Conservation (phyloP, 306 rosid genomes). For the Quercus wislizeni region DNA sequence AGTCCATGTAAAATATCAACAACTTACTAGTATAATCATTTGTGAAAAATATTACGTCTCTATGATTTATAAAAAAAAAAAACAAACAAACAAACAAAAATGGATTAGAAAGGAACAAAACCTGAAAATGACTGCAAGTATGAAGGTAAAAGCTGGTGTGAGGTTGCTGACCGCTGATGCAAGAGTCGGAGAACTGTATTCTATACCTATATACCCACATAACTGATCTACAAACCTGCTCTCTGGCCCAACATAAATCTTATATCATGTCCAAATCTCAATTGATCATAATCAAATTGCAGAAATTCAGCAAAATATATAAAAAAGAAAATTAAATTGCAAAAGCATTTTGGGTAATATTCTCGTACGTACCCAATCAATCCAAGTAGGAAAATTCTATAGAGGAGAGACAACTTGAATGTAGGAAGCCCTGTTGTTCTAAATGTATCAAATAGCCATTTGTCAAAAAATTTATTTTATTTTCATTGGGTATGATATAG, state of each 20-base stretch:
- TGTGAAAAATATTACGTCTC: too few relatives aligned
- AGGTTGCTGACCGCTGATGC: conserved; percentile 44
- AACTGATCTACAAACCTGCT: conserved; percentile 25
- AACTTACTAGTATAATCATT: too few relatives aligned
- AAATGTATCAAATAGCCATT: neutral
- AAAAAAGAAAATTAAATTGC: neutral
- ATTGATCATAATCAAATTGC: neutral
- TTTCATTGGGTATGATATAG: neutral
- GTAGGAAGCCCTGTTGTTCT: conserved; percentile 48
- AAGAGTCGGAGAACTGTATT: conserved; percentile 51
- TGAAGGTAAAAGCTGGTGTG: conserved; percentile 51
- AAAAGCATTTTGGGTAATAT: neutral
- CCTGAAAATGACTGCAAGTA: conserved; percentile 55
- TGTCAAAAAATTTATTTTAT: neutral
- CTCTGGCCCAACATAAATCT: neutral
- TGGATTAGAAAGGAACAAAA: neutral
- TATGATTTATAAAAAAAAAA: too few relatives aligned
- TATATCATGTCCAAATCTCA: neutral
- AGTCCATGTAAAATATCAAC: too few relatives aligned
- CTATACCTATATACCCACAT: conserved; percentile 43
- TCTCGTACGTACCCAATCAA: conserved; percentile 52
- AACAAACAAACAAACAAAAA: neutral
- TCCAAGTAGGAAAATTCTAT: conserved; percentile 40
- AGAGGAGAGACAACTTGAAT: conserved; percentile 28
- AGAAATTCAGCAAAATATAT: too few relatives aligned